A percentile compares a stretch with the other conserved stretches of the same genome.
Evolutionary conservation across 2,329 filamentous ascomycete species (phyloP).

Genomic region (Colletotrichum caudatum): DNA sequence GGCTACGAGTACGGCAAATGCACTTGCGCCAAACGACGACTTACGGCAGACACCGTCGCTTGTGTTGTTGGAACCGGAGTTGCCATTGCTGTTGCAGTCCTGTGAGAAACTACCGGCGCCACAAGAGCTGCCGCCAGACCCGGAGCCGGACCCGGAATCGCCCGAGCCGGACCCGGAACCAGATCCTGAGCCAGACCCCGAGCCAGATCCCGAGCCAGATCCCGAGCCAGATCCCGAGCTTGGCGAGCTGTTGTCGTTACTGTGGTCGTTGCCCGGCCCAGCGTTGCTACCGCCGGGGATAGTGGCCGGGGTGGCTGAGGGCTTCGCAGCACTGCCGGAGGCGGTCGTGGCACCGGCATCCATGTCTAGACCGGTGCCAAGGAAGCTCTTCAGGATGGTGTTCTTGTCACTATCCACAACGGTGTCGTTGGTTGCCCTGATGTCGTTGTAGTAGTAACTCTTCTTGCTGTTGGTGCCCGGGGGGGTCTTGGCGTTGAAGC

Average conservation of each 20-base stretch:
- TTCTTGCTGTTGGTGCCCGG: conserved; percentile 77
- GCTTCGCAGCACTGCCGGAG: conserved; percentile 38
- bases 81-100: conserved; percentile 47
- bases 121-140: conserved; percentile 49
- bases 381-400: conserved; percentile 82
- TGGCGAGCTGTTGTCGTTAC: conserved; percentile 44
- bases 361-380: conserved; percentile 85
- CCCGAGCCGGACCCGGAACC: conserved; percentile 27
- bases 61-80: conserved; percentile 16
- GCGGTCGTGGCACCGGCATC: conserved; percentile 52
- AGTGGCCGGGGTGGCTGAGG: conserved; percentile 39
- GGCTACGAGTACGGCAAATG: conserved; percentile 52
- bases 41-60: conserved; percentile 46
- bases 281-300: conserved; percentile 50
- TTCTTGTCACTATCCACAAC: conserved; percentile 79
- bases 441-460: conserved; percentile 81
- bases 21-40: conserved; percentile 50
- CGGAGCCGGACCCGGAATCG: conserved; percentile 40
- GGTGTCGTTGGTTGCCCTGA: conserved; percentile 77
- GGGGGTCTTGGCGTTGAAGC: conserved; percentile 74
- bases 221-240: conserved; percentile 39
- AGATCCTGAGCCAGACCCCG: conserved; percentile 19
- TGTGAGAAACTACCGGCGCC: conserved; percentile 56
- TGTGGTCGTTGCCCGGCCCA: conserved; percentile 47
- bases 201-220: conserved; percentile 41